Percentiles rank a stretch among this genome's conserved stretches.
phyloP scores from a whole-genome alignment of 176 grass and related monocot species.

The Olyra latifolia region DNA sequence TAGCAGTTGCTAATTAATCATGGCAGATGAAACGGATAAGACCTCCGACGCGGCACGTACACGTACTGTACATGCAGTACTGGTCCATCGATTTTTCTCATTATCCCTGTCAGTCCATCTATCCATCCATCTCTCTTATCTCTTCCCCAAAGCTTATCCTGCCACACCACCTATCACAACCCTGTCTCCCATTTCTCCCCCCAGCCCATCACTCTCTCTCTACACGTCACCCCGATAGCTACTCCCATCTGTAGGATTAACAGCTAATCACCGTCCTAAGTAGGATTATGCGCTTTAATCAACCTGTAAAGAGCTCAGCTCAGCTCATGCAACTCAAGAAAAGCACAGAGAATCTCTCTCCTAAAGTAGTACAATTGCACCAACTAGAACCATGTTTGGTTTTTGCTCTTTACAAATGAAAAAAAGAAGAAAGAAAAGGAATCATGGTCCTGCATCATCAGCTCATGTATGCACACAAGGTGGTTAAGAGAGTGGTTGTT shows the following conservation, averaged over 20 bases:
- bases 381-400: not conserved
- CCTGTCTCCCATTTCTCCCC: not conserved
- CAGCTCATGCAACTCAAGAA: not conserved
- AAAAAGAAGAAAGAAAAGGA: not conserved
- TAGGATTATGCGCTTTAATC: not conserved
- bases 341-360: not conserved
- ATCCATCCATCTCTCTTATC: not conserved
- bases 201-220: not conserved
- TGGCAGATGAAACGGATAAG: constrained; percentile 28
- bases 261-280: not conserved
- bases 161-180: constrained; percentile 7
- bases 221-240: not conserved
- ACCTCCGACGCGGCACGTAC: not conserved
- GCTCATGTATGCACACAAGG: not conserved
- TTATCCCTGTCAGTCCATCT: not conserved
- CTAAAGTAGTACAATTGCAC: not conserved
- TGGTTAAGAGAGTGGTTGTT: not conserved
- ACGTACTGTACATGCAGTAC: not conserved
- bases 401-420: not conserved
- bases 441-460: not conserved
- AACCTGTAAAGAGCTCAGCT: not conserved
- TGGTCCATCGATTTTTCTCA: not conserved
- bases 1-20: not conserved
- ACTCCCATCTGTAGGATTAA: not conserved
- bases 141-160: constrained; percentile 35